Evolutionary conservation across 768 basidiomycete species (phyloP).

Genomic region (Rhodotorula graminis): DNA sequence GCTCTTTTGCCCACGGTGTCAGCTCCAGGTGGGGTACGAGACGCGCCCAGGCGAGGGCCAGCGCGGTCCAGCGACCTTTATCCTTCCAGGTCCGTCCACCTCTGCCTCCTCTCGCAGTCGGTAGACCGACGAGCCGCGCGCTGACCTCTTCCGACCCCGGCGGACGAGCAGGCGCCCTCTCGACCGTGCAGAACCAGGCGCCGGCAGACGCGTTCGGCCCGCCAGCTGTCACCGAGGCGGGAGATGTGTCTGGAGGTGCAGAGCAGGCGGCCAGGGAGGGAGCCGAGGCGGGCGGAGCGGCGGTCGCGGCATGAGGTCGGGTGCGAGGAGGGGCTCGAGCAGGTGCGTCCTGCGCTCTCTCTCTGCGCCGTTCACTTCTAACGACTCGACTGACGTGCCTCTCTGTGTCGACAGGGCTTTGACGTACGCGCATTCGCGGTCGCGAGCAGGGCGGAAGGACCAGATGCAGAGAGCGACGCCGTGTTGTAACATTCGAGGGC

Average conservation of each 20-base stretch:
- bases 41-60: constrained; percentile 21
- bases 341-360: too few species aligned
- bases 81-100: constrained; percentile 17
- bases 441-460: too few species aligned
- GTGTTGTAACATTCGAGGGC: too few species aligned
- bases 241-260: neutral
- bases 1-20: constrained; percentile 32
- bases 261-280: neutral
- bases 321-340: too few species aligned
- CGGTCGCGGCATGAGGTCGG: neutral
- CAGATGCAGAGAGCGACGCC: too few species aligned
- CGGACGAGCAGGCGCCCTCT: constrained; percentile 4
- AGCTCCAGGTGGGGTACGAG: constrained; percentile 30
- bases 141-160: neutral
- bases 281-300: neutral
- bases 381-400: too few species aligned
- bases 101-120: too few species aligned
- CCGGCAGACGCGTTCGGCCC: constrained; percentile 23
- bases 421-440: too few species aligned
- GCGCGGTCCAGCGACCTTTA: constrained; percentile 28
- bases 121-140: too few species aligned
- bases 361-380: too few species aligned
- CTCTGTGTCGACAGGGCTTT: too few species aligned
- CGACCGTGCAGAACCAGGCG: constrained; percentile 16
- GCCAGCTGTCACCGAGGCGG: neutral